Evolutionary conservation across 306 rosid species (phyloP).

Genomic region (Oemleria cerasiformis): DNA sequence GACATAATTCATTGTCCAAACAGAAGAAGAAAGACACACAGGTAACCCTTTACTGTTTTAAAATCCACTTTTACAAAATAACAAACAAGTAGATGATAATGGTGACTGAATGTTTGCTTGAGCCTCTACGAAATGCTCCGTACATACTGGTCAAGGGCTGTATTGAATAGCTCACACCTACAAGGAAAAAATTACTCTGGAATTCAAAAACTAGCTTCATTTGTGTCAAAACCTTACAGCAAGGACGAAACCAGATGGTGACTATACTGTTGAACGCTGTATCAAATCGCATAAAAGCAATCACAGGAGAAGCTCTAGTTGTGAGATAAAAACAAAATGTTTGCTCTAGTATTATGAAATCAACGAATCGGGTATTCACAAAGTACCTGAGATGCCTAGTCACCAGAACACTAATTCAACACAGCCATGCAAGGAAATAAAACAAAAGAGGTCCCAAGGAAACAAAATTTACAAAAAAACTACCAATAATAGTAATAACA

Average conservation of each 20-base stretch:
- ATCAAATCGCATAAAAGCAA: neutral
- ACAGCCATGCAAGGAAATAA: neutral
- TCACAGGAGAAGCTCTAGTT: neutral
- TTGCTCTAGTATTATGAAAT: neutral
- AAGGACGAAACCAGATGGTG: neutral
- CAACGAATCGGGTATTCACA: neutral
- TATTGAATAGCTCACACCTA: conserved; percentile 87
- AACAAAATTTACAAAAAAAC: neutral
- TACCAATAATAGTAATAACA: neutral
- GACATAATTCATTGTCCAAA: neutral
- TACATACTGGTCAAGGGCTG: conserved; percentile 82
- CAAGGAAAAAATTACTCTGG: conserved; percentile 21
- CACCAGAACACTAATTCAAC: neutral
- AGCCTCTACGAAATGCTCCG: conserved; percentile 71
- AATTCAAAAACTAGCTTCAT: neutral
- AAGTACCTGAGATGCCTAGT: neutral
- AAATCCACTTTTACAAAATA: neutral
- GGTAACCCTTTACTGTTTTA: neutral
- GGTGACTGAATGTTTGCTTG: conserved; percentile 5
- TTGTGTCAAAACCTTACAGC: neutral
- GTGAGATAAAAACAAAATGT: neutral
- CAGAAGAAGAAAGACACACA: neutral
- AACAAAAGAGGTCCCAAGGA: neutral
- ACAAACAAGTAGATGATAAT: neutral
- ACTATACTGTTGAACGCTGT: neutral